Evolutionary conservation across 495 filamentous ascomycete genomes (phyloP), one percentile per base, ranked within the genome.

Genomic region (Podospora bellae-mahoneyi): DNA sequence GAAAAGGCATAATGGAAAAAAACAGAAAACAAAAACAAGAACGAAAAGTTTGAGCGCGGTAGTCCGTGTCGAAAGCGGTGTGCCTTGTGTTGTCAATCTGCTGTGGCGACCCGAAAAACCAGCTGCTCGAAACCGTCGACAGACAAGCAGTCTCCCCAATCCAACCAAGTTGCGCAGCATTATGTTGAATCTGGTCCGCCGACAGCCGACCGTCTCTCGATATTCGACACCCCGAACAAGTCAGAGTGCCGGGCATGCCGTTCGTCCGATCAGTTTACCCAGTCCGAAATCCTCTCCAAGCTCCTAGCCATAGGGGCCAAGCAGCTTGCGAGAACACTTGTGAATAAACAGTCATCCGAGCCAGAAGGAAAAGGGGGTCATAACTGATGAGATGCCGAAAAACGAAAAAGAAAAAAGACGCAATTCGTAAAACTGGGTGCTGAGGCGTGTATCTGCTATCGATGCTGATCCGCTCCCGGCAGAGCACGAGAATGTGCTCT

Each of bases 341-440:
- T 48, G 39, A 48, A 48, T 48, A 39, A 63, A n/a, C 18, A 44
- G 61, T 63, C 30, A 66, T 69, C 69, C 72, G 69, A 74, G 62
- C 62, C 65, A 71, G 61, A 53, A 62, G 65, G 62, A 55, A 58
- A 68, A 60, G 30, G 30, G 28, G 30, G n/a, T 44, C 32, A 44
- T 65, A 72, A 68, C 66, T 54, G 69, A 73, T 74, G 69, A 75
- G 70, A 72, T 74, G 72, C 68, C 76, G 71, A 74, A 74, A 67
- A 78, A 77, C 73, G 69, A 73, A 72, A 69, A 72, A 7, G 72
- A 72, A 69, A 69, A 72, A 7, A 32, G 74, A 74, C 72, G 69
- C 66, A 74, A 75, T 74, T 72, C 71, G 72, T 73, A 72, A 70
- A 73, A 71, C 67, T 65, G 69, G 73, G 71, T 68, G 66, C 28